phyloP scores from a whole-genome alignment of 2,329 filamentous ascomycete genomes.

The Colletotrichum liaoningense region DNA sequence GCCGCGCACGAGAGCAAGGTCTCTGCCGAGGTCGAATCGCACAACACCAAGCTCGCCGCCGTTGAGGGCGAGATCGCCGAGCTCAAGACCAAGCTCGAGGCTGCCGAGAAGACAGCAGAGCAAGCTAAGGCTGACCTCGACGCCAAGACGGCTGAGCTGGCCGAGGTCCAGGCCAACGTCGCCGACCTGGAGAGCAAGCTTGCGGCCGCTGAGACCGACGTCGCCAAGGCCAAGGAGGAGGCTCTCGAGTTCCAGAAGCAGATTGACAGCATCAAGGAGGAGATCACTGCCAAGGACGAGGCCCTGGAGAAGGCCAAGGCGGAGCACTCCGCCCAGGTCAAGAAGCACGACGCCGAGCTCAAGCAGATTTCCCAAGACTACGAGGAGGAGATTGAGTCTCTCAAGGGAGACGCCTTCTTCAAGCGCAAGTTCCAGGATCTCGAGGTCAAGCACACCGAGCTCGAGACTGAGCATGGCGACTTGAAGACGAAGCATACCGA shows the following conservation, averaged over 20 bases:
- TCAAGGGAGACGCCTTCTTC: slow-evolving; percentile 72
- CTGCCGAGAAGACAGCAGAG: slow-evolving; percentile 58
- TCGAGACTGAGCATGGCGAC: slow-evolving; percentile 48
- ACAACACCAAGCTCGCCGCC: slow-evolving; percentile 56
- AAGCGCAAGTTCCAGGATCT: slow-evolving; percentile 73
- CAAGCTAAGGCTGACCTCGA: slow-evolving; percentile 57
- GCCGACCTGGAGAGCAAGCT: slow-evolving; percentile 59
- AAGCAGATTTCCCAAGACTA: slow-evolving; percentile 70
- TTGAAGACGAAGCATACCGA: slow-evolving; percentile 35
- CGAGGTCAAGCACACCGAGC: slow-evolving; percentile 66
- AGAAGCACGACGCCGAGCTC: slow-evolving; percentile 68
- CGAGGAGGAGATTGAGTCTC: slow-evolving; percentile 73
- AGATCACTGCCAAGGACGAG: slow-evolving; percentile 59
- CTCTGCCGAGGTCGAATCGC: slow-evolving; percentile 57
- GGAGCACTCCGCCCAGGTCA: slow-evolving; percentile 52
- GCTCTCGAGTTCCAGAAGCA: slow-evolving; percentile 61
- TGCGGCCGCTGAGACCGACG: slow-evolving; percentile 54
- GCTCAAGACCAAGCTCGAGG: slow-evolving; percentile 60
- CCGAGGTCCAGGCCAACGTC: slow-evolving; percentile 52
- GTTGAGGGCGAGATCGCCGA: slow-evolving; percentile 65
- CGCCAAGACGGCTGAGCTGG: slow-evolving; percentile 52
- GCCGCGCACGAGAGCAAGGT: slow-evolving; percentile 57
- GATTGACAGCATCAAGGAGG: slow-evolving; percentile 58
- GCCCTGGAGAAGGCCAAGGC: slow-evolving; percentile 63
- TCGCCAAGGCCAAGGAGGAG: slow-evolving; percentile 57